Evolutionary conservation across 345 rosid genomes (phyloP).

Genomic region (Luvunga scandens): DNA sequence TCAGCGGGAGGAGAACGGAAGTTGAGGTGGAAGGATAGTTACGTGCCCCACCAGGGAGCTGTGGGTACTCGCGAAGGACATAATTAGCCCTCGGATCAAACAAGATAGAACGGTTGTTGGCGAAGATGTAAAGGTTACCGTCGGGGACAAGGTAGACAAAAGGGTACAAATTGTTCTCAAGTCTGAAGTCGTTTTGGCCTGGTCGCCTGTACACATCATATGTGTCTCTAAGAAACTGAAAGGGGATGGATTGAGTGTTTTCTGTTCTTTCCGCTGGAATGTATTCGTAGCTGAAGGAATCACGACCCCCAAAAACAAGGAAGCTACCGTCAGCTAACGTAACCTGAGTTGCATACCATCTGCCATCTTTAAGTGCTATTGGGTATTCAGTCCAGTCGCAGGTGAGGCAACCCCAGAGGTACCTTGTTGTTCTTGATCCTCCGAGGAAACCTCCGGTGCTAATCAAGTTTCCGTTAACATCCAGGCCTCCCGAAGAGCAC

Average conservation of each 20-base stretch:
- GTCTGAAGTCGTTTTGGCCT: neutral
- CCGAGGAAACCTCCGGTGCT: neutral
- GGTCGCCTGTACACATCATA: slow-evolving; percentile 1
- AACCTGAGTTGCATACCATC: slow-evolving; percentile 90
- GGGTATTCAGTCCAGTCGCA: slow-evolving; percentile 74
- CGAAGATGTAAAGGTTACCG: slow-evolving; percentile 19
- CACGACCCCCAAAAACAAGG: neutral
- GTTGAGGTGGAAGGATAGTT: slow-evolving; percentile 5
- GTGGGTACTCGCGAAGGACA: slow-evolving; percentile 28
- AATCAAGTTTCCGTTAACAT: slow-evolving; percentile 37
- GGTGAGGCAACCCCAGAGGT: slow-evolving; percentile 19
- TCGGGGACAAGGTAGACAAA: slow-evolving; percentile 29
- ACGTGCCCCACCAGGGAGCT: slow-evolving; percentile 23
- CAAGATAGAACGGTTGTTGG: slow-evolving; percentile 23
- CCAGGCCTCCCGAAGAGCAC: slow-evolving; percentile 95
- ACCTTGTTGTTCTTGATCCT: neutral
- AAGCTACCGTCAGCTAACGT: neutral
- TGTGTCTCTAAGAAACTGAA: slow-evolving; percentile 53
- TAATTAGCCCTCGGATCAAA: slow-evolving; percentile 20
- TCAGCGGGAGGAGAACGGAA: slow-evolving; percentile 41
- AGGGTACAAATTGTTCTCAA: slow-evolving; percentile 7
- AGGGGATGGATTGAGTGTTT: slow-evolving; percentile 31
- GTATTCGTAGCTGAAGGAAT: neutral
- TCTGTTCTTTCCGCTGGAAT: slow-evolving; percentile 44
- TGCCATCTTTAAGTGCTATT: slow-evolving; percentile 46